Evolutionary conservation across 495 filamentous ascomycete species (phyloP).

Genomic region (Parmelia sp.): DNA sequence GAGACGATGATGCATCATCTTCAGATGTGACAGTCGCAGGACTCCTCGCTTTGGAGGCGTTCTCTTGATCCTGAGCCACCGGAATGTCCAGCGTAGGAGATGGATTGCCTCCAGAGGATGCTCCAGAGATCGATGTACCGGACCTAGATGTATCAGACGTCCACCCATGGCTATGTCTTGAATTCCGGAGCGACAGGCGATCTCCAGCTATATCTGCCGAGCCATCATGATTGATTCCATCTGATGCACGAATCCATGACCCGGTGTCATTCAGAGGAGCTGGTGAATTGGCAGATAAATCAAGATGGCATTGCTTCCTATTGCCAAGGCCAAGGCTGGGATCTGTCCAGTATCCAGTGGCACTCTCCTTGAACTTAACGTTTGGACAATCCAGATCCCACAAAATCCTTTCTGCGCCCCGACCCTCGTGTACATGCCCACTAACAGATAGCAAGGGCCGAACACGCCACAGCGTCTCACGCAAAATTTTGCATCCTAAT

Average conservation of each 20-base stretch:
- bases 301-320: conserved; percentile 54
- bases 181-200: not conserved
- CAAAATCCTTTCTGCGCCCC: conserved; percentile 41
- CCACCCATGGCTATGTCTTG: not conserved
- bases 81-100: not conserved
- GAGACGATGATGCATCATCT: too few species aligned
- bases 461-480: conserved; percentile 34
- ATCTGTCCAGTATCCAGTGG: conserved; percentile 38
- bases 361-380: conserved; percentile 31
- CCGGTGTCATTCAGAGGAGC: conserved; percentile 39
- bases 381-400: conserved; percentile 31
- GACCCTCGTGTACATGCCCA: conserved; percentile 46
- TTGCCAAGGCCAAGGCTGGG: conserved; percentile 37
- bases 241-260: conserved; percentile 7
- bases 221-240: not conserved
- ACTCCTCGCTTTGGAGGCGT: not conserved
- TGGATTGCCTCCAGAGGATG: not conserved
- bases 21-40: not conserved
- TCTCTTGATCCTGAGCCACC: not conserved
- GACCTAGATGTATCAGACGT: not conserved
- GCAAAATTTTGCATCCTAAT: conserved; percentile 41
- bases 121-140: not conserved
- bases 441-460: conserved; percentile 42
- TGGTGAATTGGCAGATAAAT: conserved; percentile 47
- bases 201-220: not conserved